These are phyloP conservation scores for Viola odorata DNA, from an alignment of 345 rosid species.

Conservation along the genomic window DNA sequence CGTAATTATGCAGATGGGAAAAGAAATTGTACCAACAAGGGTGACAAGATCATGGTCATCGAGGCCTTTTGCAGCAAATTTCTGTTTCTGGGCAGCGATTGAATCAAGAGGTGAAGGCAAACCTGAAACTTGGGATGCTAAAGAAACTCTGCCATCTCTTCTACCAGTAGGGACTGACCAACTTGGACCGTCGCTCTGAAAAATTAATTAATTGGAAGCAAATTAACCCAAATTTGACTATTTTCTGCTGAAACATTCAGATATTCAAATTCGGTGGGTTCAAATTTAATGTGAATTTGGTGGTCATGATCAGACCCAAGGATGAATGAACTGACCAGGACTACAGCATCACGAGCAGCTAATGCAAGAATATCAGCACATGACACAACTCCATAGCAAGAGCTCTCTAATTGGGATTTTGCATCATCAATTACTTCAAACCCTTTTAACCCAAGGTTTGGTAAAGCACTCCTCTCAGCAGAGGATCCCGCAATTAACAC, in stretches of 20 bases:
- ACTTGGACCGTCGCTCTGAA: conserved; percentile 58
- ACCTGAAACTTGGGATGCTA: conserved; percentile 40
- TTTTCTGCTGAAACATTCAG: too few relatives aligned
- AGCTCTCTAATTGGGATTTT: conserved; percentile 28
- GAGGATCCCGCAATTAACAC: conserved; percentile 27
- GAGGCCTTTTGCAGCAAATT: conserved; percentile 57
- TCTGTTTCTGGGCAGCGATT: conserved; percentile 39
- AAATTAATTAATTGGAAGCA: too few relatives aligned
- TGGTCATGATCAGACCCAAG: too few relatives aligned
- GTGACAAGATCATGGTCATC: conserved; percentile 64
- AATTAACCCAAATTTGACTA: too few relatives aligned
- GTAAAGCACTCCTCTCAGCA: conserved; percentile 28
- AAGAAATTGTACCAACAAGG: conserved; percentile 42
- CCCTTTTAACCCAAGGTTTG: conserved; percentile 27
- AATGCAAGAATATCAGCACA: conserved; percentile 42
- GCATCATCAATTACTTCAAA: conserved; percentile 40
- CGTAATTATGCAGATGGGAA: not conserved
- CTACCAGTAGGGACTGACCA: conserved; percentile 74
- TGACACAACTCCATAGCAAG: conserved; percentile 35
- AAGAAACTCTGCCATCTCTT: conserved; percentile 66
- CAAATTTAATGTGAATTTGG: not conserved
- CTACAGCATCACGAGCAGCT: conserved; percentile 40
- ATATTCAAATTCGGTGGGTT: too few relatives aligned
- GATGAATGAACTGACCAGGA: conserved; percentile 17
- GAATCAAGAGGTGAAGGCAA: conserved; percentile 59